A percentile compares a stretch with the other conserved stretches of the same genome.
Conservation (phyloP, 805 yeast species). For the Blastobotrys terrestris region DNA sequence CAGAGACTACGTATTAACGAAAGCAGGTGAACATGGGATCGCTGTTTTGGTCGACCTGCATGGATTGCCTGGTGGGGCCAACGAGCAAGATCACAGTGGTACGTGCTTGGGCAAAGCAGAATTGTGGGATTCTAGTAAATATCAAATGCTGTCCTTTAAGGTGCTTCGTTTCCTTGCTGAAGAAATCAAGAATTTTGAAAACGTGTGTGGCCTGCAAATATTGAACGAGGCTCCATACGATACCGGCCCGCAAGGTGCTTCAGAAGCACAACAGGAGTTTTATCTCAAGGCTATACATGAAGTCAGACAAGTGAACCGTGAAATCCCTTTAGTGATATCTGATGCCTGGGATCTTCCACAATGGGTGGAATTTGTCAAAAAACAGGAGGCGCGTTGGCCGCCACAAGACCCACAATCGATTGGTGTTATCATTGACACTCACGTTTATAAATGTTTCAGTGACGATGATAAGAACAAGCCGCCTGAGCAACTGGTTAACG, state of each 20-base stretch:
- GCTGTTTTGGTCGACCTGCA: conserved; percentile 81
- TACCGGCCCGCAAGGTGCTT: conserved; percentile 28
- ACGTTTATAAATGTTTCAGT: conserved; percentile 79
- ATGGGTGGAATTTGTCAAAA: conserved; percentile 61
- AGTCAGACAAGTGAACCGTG: conserved; percentile 49
- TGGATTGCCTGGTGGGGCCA: conserved; percentile 91
- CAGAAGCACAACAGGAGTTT: conserved; percentile 44
- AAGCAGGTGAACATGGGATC: conserved; percentile 57
- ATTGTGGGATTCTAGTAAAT: conserved; percentile 47
- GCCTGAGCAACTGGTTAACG: conserved; percentile 58
- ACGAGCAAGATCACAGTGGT: conserved; percentile 81
- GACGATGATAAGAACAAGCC: conserved; percentile 61
- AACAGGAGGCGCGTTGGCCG: conserved; percentile 23
- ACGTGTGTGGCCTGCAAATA: conserved; percentile 75
- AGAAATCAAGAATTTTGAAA: conserved; percentile 53
- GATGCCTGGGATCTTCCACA: conserved; percentile 92
- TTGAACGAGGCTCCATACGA: conserved; percentile 76
- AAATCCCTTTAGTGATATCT: conserved; percentile 70
- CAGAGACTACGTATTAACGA: conserved; percentile 45
- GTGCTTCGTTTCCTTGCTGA: conserved; percentile 54
- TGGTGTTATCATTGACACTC: conserved; percentile 77
- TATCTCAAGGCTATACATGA: conserved; percentile 58
- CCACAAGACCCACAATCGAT: conserved; percentile 28
- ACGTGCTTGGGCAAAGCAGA: conserved; percentile 50
- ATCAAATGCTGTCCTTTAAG: conserved; percentile 40